Base-by-base conservation (phyloP, 306 rosid genomes). In the Dalbergia cultrata region DNA sequence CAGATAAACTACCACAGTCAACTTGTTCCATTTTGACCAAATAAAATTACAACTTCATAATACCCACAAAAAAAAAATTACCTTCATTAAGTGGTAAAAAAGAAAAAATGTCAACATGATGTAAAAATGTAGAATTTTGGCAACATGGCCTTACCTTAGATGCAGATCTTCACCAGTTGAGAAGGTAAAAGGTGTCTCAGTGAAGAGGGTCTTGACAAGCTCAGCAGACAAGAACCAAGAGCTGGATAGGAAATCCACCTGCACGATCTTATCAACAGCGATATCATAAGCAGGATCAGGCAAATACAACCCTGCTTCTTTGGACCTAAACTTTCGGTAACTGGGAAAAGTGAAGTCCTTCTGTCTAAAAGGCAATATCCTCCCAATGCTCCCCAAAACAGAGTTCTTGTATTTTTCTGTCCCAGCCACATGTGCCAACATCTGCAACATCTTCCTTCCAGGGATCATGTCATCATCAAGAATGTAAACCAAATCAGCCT, bases 231-330 rank as follows among this genome's bases (percentile, higher is more conserved):
- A 85, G 85, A 95, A 93, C 99, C 99, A 95, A 26, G 98, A 95
- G 82, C 99, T 95, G 6, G 99, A 95, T 4, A 95, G 91, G 80
- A 95, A 95, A 81, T 95, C 99, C 13, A 95, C 99, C 97, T 95
- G 97, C 80, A 95, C 97, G 80, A 95, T 89, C 82, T 87, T 92
- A 70, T 92, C 92, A 71, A 93, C 86, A 0, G 93, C 89, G 84
- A 95, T 95, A 76, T 95, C 90, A 78, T 93, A 95, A 75, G 99
- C 99, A 58, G 98, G 99, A 86, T 95, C 97, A 6, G 99, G 99
- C 87, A 95, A 88, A 83, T 95, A 95, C 64, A 95, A 85, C 45
- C 99, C 99, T 56, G 98, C 93, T 75, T 95, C 98, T 75, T 92
- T 95, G 5, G 98, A 95, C 74, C 96, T 77, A 76, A 93, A 95